phyloP scores from a whole-genome alignment of 495 filamentous ascomycete genomes.

The Xeromyces bisporus region DNA sequence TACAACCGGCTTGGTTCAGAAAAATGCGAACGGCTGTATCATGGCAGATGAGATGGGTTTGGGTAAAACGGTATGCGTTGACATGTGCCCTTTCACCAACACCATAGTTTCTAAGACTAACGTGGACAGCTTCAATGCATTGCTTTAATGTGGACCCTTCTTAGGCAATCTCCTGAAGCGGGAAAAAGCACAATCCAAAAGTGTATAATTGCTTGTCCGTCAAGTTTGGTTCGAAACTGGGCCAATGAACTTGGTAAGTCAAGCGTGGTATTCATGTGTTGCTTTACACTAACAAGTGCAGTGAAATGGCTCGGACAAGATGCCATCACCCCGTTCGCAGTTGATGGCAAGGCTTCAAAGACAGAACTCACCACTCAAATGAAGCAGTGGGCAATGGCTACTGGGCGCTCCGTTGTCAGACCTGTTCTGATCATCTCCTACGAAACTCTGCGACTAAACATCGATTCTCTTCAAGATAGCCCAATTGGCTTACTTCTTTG shows the following conservation, averaged over 20 bases:
- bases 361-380: conserved; percentile 78
- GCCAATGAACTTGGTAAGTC: conserved; percentile 60
- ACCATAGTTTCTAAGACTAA: conserved; percentile 28
- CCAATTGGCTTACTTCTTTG: conserved; percentile 91
- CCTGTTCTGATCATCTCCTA: conserved; percentile 99
- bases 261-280: neutral
- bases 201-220: conserved; percentile 96
- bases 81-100: neutral
- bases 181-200: conserved; percentile 91
- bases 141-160: conserved; percentile 79
- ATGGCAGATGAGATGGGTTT: conserved; percentile 99
- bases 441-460: conserved; percentile 83
- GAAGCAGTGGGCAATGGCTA: conserved; percentile 86
- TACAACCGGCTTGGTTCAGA: conserved; percentile 84
- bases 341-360: conserved; percentile 93
- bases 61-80: conserved; percentile 61
- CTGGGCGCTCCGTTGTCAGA: conserved; percentile 72
- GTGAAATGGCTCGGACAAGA: conserved; percentile 92
- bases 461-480: conserved; percentile 69
- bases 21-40: conserved; percentile 91
- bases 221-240: conserved; percentile 94
- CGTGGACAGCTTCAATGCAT: conserved; percentile 48
- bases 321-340: conserved; percentile 82
- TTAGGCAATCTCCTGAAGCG: conserved; percentile 89
- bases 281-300: conserved; percentile 11